Evolutionary conservation across 192 early-diverging fungal genomes (phyloP).

Genomic region (Coemansia umbellata): DNA sequence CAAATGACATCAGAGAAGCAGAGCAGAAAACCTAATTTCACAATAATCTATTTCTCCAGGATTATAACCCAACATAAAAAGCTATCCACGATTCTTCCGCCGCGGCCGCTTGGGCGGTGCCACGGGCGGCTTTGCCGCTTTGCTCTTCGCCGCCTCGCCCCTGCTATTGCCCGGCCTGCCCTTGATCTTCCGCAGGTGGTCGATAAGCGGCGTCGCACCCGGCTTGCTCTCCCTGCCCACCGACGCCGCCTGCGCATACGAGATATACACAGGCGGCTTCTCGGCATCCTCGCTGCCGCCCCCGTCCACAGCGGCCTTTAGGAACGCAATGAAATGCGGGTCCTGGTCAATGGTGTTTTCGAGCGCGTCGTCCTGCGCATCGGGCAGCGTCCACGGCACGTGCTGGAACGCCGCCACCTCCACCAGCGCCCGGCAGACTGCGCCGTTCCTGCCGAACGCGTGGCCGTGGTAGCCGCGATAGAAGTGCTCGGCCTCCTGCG

Average conservation of each 20-base stretch:
- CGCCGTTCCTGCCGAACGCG: conserved; percentile 29
- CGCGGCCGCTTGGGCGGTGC: conserved; percentile 7
- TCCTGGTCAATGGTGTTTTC: conserved; percentile 27
- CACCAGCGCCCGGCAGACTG: conserved; percentile 14
- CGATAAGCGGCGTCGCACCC: conserved; percentile 30
- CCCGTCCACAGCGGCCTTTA: not conserved
- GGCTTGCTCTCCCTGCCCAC: not conserved
- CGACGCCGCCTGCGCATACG: conserved; percentile 34
- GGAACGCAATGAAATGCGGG: conserved; percentile 32
- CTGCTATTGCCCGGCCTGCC: not conserved
- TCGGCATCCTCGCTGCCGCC: not conserved
- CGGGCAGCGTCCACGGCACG: not conserved
- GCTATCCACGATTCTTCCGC: conserved; percentile 15
- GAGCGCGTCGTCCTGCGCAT: conserved; percentile 5
- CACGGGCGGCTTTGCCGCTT: not conserved
- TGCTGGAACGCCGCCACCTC: conserved; percentile 37
- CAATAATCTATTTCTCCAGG: too few relatives aligned
- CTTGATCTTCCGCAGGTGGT: conserved; percentile 39
- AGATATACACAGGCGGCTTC: not conserved
- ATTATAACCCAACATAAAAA: too few relatives aligned
- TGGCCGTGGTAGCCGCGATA: conserved; percentile 39
- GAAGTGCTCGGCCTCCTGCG: conserved; percentile 31
- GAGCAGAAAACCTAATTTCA: too few relatives aligned
- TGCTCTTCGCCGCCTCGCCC: not conserved
- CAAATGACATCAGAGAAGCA: too few relatives aligned